phyloP scores from a whole-genome alignment of 2,329 filamentous ascomycete genomes.

The Drechslera avenae region DNA sequence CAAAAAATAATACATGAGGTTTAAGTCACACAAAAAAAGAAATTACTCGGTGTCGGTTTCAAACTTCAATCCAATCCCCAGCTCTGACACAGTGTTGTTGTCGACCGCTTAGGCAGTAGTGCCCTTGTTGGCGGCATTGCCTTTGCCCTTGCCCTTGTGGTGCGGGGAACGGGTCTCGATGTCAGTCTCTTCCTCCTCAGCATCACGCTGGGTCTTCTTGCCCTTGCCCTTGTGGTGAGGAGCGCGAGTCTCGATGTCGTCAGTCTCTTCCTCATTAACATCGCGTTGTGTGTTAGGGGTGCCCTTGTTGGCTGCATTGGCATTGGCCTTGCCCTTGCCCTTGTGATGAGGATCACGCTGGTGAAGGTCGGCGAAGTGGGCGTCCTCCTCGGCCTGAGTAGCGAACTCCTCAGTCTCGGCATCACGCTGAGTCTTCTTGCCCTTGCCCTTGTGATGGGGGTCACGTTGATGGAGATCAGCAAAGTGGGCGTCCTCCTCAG shows the following conservation, averaged over 20 bases:
- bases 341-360: slow-evolving; percentile 15
- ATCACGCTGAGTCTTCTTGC: background rate
- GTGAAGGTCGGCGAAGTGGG: slow-evolving; percentile 19
- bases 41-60: too few species aligned
- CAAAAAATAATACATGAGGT: too few species aligned
- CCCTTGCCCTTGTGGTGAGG: slow-evolving; percentile 14
- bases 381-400: slow-evolving; percentile 10
- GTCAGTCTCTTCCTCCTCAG: background rate
- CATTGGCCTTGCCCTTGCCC: slow-evolving; percentile 11
- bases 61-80: too few species aligned
- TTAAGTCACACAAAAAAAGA: too few species aligned
- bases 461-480: background rate
- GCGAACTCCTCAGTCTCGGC: slow-evolving; percentile 1
- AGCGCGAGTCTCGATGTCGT: background rate
- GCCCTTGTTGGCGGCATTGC: background rate
- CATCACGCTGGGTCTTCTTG: background rate
- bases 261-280: slow-evolving; percentile 2
- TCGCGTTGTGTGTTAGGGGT: background rate
- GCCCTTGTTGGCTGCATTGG: background rate
- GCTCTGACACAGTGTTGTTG: too few species aligned
- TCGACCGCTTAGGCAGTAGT: too few species aligned
- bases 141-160: slow-evolving; percentile 16
- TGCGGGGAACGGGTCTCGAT: too few species aligned
- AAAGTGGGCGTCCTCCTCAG: too few species aligned
- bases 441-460: slow-evolving; percentile 12